phyloP scores from a whole-genome alignment of 768 basidiomycete species.

The Chalciporus pseudorubinellus region DNA sequence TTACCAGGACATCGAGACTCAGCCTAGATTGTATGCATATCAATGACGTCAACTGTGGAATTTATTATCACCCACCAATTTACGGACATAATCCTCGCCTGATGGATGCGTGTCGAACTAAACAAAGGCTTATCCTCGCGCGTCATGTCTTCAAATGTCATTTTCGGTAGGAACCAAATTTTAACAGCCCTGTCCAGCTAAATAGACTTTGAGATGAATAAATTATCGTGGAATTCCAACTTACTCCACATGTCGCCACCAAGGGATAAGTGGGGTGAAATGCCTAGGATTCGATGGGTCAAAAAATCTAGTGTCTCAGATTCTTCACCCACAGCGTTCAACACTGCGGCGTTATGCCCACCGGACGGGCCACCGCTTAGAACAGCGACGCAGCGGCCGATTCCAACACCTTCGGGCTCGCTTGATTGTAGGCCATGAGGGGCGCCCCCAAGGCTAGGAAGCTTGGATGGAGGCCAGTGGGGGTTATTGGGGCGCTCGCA shows the following conservation, averaged over 20 bases:
- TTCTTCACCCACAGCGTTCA: slow-evolving; percentile 50
- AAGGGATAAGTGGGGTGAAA: slow-evolving; percentile 66
- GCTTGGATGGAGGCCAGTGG: slow-evolving; percentile 51
- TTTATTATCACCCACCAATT: slow-evolving; percentile 47
- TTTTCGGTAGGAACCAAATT: slow-evolving; percentile 62
- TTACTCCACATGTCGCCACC: slow-evolving; percentile 76
- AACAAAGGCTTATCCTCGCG: slow-evolving; percentile 79
- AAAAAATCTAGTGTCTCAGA: background rate
- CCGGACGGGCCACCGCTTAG: slow-evolving; percentile 71
- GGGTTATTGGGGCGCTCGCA: slow-evolving; percentile 46
- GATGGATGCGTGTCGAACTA: slow-evolving; percentile 63
- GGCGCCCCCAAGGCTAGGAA: slow-evolving; percentile 58
- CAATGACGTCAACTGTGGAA: background rate
- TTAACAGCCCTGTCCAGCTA: slow-evolving; percentile 75
- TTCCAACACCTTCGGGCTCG: slow-evolving; percentile 59
- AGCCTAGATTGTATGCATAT: slow-evolving; percentile 42
- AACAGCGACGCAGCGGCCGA: slow-evolving; percentile 58
- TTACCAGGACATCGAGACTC: slow-evolving; percentile 49
- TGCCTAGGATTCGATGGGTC: slow-evolving; percentile 40
- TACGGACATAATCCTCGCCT: slow-evolving; percentile 60
- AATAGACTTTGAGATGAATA: background rate
- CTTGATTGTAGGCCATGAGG: slow-evolving; percentile 65
- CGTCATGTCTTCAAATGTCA: slow-evolving; percentile 37
- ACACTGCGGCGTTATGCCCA: slow-evolving; percentile 68
- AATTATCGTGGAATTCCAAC: slow-evolving; percentile 20